Evolutionary conservation across 805 yeast species (phyloP), one percentile per base, ranked within the genome.

Genomic region (Pichia nanzhaoensis): DNA sequence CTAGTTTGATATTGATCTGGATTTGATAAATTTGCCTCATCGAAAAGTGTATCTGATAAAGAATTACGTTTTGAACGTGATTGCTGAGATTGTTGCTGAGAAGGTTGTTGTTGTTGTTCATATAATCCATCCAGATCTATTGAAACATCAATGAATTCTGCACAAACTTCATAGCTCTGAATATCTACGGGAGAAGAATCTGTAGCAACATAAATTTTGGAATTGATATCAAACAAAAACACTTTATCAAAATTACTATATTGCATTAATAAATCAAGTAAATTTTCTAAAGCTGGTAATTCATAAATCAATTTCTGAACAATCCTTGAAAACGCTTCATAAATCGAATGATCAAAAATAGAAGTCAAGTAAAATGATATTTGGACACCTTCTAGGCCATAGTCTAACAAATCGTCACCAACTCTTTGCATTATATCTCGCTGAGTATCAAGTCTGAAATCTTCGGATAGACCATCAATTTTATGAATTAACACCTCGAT

Each of bases 361-460:
- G 95, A 84, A 1, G 99, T 93, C 55, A 88, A 70, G 63, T 93
- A 93, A 63, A 88, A 93, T 3, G 91, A 80, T 2, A 91, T 84
- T 58, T 88, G 93, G 16, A 89, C 95, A 19, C 93, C 95, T 57
- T 89, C 95, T 30, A 90, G 69, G 0, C 96, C 97, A 52, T 84
- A 75, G 58, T 90, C 98, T 47, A 84, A 69, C 33, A 93, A 70
- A 59, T 90, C 97, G 64, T 93, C 98, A 10, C 95, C 95, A 0
- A 91, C 88, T 53, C 98, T 72, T 61, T 90, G 96, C 87, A 88
- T 89, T 45, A 93, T 93, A 60, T 93, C 98, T 58, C 98, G 75
- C 60, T 90, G 96, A 10, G 96, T 93, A 61, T 93, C 99, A 42
- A 88, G 73, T 49, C 96, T 74, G 62, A 86, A 93, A 63, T 93